Evolutionary conservation across 2,329 filamentous ascomycete species (phyloP).

Genomic region (Aspergillus pseudoterreus): DNA sequence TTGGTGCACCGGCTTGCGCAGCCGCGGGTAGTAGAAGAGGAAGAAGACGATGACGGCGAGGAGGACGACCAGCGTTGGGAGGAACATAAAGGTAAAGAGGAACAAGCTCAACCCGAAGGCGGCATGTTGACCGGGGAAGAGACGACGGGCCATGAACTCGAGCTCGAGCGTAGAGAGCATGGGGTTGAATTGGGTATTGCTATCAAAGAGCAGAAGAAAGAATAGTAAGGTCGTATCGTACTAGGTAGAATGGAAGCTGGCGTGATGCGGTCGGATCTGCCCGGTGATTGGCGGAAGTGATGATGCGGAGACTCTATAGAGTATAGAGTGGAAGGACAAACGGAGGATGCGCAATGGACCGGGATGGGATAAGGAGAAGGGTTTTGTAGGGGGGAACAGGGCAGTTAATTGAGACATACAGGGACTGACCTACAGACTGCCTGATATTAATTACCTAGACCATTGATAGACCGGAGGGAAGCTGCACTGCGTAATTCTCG

Average conservation of each 20-base stretch:
- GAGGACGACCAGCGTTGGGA: slow-evolving; percentile 30
- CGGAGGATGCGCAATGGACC: too few relatives aligned
- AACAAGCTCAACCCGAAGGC: slow-evolving; percentile 29
- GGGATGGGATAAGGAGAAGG: not conserved
- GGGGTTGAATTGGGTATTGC: slow-evolving; percentile 1
- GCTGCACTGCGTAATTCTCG: too few relatives aligned
- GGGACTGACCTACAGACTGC: too few relatives aligned
- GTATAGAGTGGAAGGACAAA: not conserved
- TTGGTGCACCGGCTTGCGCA: slow-evolving; percentile 15
- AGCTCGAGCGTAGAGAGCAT: slow-evolving; percentile 20
- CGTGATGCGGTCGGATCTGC: not conserved
- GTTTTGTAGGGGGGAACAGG: not conserved
- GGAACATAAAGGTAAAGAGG: slow-evolving; percentile 33
- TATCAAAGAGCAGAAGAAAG: not conserved
- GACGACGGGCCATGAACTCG: slow-evolving; percentile 26
- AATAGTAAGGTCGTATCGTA: not conserved
- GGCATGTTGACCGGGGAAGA: slow-evolving; percentile 23
- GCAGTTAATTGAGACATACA: not conserved
- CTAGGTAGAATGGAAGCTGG: not conserved
- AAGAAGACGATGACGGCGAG: slow-evolving; percentile 31
- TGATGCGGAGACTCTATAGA: not conserved
- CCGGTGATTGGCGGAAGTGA: slow-evolving; percentile 1
- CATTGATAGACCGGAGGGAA: too few relatives aligned
- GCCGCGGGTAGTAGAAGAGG: slow-evolving; percentile 25
- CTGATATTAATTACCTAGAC: too few relatives aligned